These are phyloP conservation scores for Tulasnella sp. DNA, from an alignment of 768 basidiomycete genomes.

Conservation along the genomic window DNA sequence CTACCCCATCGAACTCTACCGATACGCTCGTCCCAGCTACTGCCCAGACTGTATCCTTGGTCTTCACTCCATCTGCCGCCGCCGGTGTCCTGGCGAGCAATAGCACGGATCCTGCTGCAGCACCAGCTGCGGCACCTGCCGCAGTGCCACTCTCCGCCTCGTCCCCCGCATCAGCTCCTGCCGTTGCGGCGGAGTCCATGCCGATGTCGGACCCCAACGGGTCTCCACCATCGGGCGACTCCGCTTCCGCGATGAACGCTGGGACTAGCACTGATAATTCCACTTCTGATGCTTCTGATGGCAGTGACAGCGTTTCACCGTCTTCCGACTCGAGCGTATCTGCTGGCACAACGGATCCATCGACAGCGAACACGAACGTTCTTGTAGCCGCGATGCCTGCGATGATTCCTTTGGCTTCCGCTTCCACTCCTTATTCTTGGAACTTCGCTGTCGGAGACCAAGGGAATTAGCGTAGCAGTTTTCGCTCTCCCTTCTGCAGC, in stretches of 20 bases:
- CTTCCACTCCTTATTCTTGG: conserved; percentile 13
- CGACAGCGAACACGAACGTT: not conserved
- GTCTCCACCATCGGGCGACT: conserved; percentile 2
- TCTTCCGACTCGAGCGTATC: not conserved
- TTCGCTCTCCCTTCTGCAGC: no score
- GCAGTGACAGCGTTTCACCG: not conserved
- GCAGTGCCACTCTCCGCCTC: conserved; percentile 2
- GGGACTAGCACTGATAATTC: not conserved
- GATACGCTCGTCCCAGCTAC: not conserved
- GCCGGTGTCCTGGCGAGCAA: conserved; percentile 18
- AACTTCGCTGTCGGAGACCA: conserved; percentile 3
- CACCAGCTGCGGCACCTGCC: not conserved
- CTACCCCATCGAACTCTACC: not conserved
- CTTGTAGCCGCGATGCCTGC: conserved; percentile 1
- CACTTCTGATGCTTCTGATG: not conserved
- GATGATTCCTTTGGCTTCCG: conserved; percentile 10
- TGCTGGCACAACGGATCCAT: not conserved
- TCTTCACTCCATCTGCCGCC: conserved; percentile 37
- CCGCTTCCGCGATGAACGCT: not conserved
- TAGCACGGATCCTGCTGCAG: not conserved
- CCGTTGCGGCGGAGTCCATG: not conserved
- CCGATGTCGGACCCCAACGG: not conserved
- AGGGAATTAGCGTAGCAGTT: not conserved
- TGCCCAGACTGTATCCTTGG: conserved; percentile 41
- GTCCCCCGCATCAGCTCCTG: not conserved